Evolutionary conservation across 768 basidiomycete species (phyloP), one percentile per base, ranked within the genome.

Genomic region (Myochromella boudieri): DNA sequence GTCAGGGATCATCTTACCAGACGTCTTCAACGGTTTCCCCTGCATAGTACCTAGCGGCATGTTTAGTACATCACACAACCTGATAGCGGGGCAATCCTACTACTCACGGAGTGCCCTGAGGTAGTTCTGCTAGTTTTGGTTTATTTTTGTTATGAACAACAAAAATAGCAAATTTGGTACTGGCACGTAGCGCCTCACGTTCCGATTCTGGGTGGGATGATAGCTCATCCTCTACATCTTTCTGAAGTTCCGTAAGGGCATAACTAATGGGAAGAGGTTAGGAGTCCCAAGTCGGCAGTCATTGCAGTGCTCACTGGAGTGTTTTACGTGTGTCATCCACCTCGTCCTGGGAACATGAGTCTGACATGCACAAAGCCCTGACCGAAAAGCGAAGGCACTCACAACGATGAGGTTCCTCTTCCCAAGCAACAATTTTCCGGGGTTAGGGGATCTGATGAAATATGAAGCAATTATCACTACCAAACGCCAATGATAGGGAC

Each of bases 131-230:
- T 27, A 84, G 62, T 70, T 99, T 99, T 25, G 75, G 71, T 69
- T 97, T 97, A 51, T 83, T 73, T 71, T 97, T 98, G 74, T 94
- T 91, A 68, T 94, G 90, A 20, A 95, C 91, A 37, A 98, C 95
- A 60, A 98, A 99, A 53, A 97, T 74, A 1, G 81, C 95, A 50
- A 99, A 92, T 63, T 87, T 74, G 21, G 95, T 94, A 3, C 75
- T 70, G 6, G 67, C 63, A 49, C 80, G 77, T 15, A 84, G 68
- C 1, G 77, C 78, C n/a, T 85, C 81, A 41, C 86, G 84, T 55
- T 94, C 84, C 14, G 77, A 66, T 64, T 90, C 87, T 3, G 88
- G 84, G 46, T 82, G 76, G 9, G 64, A 62, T 22, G 79, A 66
- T 11, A 90, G 68, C 55, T 87, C 88, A 36, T 65, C 64, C 56